Base-by-base conservation (phyloP, 768 basidiomycete species). In the Boletus tomentosulus region DNA sequence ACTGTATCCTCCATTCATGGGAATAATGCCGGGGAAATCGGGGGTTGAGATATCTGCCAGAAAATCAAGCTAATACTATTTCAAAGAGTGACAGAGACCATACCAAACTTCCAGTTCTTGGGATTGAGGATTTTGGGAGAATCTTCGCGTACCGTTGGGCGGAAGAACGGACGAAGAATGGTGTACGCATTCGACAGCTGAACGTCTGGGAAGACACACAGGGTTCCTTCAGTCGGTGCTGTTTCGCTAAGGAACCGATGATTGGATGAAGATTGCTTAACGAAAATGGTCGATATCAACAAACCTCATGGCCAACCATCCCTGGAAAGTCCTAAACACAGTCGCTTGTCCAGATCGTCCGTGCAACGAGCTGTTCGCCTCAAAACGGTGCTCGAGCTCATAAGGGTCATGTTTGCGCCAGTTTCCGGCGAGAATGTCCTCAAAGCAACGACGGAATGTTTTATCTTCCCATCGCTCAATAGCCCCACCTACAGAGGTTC, bases 101-200 rank as follows among this genome's bases (percentile, higher is more conserved):
- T 5, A 59, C 81, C 81, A 30, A 78, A 77, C 50, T 74, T 71
- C 83, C 83, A 83, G 63, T 76, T 82, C 53, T 78, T 72, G n/a
- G 74, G 62, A 45, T 80, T 69, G 24, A 76, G 65, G n/a, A 78
- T 74, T 6, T 76, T 76, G 5, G 70, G 65, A 11, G 76, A 76
- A 42, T 70, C 68, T 3, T 63, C 58, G 0, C 73, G 60, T 19
- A 78, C 75, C 2, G 71, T 67, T 0, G 80, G 80, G 11, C 74
- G 74, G 76, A 91, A 89, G 78, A 92, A 90, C 0, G 89, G 89
- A 16, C 89, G 78, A 6, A 92, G 74, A 34, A 90, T 84, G 55
- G 78, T 76, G 65, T 90, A 90, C 0, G 87, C 80, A 53, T 86
- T 89, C 10, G 84, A 82, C 6, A 89, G 69, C n/a, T 75, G 61